Evolutionary conservation across 2,329 filamentous ascomycete species (phyloP).

Genomic region (Exophiala lecanii-corni): DNA sequence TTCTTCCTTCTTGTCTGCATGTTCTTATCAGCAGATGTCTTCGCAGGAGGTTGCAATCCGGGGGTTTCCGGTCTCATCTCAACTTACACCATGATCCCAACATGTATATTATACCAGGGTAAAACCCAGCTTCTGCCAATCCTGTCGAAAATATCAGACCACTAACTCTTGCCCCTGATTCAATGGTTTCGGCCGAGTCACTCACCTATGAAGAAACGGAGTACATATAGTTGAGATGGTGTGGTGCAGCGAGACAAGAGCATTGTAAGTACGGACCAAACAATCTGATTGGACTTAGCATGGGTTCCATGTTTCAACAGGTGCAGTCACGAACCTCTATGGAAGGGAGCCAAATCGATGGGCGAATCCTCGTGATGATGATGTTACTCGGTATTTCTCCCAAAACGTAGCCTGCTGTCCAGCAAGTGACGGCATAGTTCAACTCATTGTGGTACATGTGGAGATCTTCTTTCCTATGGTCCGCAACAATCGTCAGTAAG

Average conservation of each 20-base stretch:
- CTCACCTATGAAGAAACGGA: not conserved
- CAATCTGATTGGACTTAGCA: conserved; percentile 27
- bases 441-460: conserved; percentile 30
- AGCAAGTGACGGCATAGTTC: conserved; percentile 28
- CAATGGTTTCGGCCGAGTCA: not conserved
- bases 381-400: conserved; percentile 31
- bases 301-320: not conserved
- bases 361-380: conserved; percentile 29
- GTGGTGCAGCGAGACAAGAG: conserved; percentile 6
- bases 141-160: not conserved
- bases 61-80: no score
- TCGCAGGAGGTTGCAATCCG: no score
- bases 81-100: not conserved
- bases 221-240: conserved; percentile 12
- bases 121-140: conserved; percentile 25
- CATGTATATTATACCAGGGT: not conserved
- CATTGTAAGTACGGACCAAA: conserved; percentile 31
- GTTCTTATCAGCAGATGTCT: not conserved
- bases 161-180: no score
- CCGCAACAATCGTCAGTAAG: not conserved
- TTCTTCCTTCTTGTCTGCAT: conserved; percentile 20
- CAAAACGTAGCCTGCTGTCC: conserved; percentile 13
- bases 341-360: conserved; percentile 29
- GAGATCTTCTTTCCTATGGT: conserved; percentile 31
- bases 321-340: not conserved